Percentiles rank a stretch among this genome's conserved stretches.
Conservation (phyloP, 1,139 yeast genomes). For the Pneumocystis sp. region DNA sequence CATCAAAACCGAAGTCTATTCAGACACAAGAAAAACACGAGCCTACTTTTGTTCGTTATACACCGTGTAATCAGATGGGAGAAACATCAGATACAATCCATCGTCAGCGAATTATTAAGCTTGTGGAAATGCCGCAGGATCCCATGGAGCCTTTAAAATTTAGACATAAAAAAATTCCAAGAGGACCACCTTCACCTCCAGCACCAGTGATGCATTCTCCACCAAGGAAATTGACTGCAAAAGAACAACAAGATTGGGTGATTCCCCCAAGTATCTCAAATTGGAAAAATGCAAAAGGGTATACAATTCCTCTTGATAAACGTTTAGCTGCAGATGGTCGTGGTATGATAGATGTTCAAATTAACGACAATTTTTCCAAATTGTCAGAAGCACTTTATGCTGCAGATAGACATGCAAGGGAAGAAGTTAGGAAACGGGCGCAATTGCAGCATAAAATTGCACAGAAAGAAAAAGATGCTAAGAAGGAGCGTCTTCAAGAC, state of each 20-base stretch:
- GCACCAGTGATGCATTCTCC: constrained; percentile 38
- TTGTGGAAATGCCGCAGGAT: constrained; percentile 52
- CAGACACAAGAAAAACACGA: constrained; percentile 20
- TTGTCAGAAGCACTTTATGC: constrained; percentile 57
- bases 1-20: constrained; percentile 22
- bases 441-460: constrained; percentile 41
- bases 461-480: constrained; percentile 40
- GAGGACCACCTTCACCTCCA: constrained; percentile 40
- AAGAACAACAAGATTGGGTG: constrained; percentile 69
- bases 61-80: constrained; percentile 31
- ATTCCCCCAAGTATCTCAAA: constrained; percentile 87
- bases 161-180: constrained; percentile 60
- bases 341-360: constrained; percentile 25
- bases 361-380: constrained; percentile 48
- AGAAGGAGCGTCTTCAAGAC: constrained; percentile 43
- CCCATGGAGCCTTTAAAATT: constrained; percentile 79
- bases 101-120: constrained; percentile 34
- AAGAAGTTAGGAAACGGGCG: constrained; percentile 48
- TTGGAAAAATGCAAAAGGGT: constrained; percentile 93
- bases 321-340: constrained; percentile 50
- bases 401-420: constrained; percentile 63
- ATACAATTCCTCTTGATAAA: constrained; percentile 66
- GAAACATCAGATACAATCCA: constrained; percentile 17
- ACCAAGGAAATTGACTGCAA: constrained; percentile 45
- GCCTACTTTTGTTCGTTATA: constrained; percentile 34